Percentiles rank a stretch among this genome's conserved stretches.
Evolutionary conservation across 345 rosid species (phyloP).

Genomic region (Eucalyptus regnans): DNA sequence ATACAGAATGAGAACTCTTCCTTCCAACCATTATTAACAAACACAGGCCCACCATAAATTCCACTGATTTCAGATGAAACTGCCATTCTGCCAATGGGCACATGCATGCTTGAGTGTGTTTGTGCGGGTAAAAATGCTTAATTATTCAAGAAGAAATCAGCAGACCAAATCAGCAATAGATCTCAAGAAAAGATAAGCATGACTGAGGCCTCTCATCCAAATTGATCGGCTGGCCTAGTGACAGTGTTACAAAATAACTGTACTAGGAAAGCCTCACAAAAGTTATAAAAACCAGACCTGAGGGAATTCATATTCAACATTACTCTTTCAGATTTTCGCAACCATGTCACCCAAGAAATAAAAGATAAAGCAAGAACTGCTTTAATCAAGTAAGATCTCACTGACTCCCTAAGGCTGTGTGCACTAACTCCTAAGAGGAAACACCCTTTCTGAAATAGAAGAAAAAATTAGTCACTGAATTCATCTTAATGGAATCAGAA

Average conservation of each 20-base stretch:
- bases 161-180: neutral
- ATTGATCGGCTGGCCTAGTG: neutral
- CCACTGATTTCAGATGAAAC: neutral
- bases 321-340: neutral
- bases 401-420: neutral
- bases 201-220: neutral
- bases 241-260: neutral
- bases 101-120: neutral
- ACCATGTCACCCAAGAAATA: neutral
- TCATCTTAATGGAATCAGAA: neutral
- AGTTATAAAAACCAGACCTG: neutral
- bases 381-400: neutral
- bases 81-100: neutral
- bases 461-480: neutral
- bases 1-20: neutral
- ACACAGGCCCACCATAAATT: neutral
- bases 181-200: neutral
- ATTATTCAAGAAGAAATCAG: neutral
- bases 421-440: neutral
- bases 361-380: neutral
- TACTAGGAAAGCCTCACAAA: neutral
- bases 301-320: neutral
- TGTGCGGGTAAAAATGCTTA: neutral
- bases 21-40: neutral
- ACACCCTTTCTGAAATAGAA: neutral